Evolutionary conservation across 495 filamentous ascomycete genomes (phyloP).

Genomic region (Aspergillus homomorphus): DNA sequence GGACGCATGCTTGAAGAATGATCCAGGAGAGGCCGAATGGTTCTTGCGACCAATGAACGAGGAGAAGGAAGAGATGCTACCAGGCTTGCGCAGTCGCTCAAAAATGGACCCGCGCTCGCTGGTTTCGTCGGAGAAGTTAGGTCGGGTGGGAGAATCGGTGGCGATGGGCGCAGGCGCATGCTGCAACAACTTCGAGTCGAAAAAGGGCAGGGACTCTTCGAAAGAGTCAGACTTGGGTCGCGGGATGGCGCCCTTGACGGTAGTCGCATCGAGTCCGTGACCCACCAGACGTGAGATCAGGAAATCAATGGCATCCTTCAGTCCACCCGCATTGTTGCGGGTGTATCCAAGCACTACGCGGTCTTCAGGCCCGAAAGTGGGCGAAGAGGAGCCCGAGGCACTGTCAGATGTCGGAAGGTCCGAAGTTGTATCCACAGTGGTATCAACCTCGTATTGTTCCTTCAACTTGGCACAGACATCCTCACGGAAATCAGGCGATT

Average conservation of each 20-base stretch:
- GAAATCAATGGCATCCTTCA: constrained; percentile 96
- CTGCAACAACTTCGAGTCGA: constrained; percentile 93
- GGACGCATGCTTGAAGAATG: constrained; percentile 89
- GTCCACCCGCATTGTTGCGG: constrained; percentile 91
- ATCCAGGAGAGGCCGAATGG: constrained; percentile 75
- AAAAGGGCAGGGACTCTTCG: constrained; percentile 92
- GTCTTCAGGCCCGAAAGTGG: constrained; percentile 43
- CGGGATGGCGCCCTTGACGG: constrained; percentile 89
- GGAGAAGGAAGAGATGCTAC: constrained; percentile 87
- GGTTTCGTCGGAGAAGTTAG: constrained; percentile 72
- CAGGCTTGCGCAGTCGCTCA: constrained; percentile 84
- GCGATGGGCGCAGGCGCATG: constrained; percentile 74
- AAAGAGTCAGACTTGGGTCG: constrained; percentile 98
- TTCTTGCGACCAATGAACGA: constrained; percentile 94
- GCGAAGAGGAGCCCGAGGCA: constrained; percentile 30
- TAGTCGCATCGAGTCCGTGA: constrained; percentile 76
- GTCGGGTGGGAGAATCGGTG: constrained; percentile 81
- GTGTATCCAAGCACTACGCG: constrained; percentile 73
- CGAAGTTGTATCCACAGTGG: constrained; percentile 58
- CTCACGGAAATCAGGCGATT: constrained; percentile 69
- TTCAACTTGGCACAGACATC: constrained; percentile 82
- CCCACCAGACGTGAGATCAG: constrained; percentile 77
- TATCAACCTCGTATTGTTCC: constrained; percentile 84
- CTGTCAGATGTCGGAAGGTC: constrained; percentile 33
- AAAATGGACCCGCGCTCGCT: constrained; percentile 80